Percentiles rank a stretch among this genome's conserved stretches.
Conservation (phyloP, 441 rosid genomes). For the Croton setiger region DNA sequence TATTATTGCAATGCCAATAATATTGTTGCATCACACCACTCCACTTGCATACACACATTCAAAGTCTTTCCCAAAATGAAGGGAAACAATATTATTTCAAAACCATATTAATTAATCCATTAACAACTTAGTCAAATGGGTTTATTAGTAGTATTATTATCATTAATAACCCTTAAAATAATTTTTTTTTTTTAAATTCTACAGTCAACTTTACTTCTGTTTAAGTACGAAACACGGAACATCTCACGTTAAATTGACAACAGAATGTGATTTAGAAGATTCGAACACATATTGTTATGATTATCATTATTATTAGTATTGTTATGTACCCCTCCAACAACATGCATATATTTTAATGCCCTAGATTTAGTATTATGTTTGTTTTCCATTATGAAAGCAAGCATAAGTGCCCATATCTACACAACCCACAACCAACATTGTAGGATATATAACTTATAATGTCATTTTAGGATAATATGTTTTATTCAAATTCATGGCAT, state of each 20-base stretch:
- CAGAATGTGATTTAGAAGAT: too few species aligned
- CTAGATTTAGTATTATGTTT: not conserved
- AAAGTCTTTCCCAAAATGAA: conserved; percentile 17
- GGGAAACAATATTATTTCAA: conserved; percentile 16
- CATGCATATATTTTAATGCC: not conserved
- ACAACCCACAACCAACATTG: conserved; percentile 26
- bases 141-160: conserved; percentile 6
- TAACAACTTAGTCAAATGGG: conserved; percentile 11
- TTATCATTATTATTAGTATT: too few species aligned
- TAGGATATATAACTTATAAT: conserved; percentile 39
- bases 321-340: not conserved
- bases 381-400: conserved; percentile 32
- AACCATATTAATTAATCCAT: not conserved
- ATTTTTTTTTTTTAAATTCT: too few species aligned
- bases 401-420: conserved; percentile 28
- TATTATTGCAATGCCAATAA: conserved; percentile 9
- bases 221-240: too few species aligned
- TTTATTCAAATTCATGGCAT: conserved; percentile 27
- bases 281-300: too few species aligned
- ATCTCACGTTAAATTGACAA: too few species aligned
- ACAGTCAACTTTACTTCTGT: too few species aligned
- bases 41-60: not conserved
- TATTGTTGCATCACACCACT: not conserved
- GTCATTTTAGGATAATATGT: conserved; percentile 15
- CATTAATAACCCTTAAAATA: too few species aligned